phyloP scores from a whole-genome alignment of 2,329 filamentous ascomycete genomes.

The Fusarium drepaniforme region DNA sequence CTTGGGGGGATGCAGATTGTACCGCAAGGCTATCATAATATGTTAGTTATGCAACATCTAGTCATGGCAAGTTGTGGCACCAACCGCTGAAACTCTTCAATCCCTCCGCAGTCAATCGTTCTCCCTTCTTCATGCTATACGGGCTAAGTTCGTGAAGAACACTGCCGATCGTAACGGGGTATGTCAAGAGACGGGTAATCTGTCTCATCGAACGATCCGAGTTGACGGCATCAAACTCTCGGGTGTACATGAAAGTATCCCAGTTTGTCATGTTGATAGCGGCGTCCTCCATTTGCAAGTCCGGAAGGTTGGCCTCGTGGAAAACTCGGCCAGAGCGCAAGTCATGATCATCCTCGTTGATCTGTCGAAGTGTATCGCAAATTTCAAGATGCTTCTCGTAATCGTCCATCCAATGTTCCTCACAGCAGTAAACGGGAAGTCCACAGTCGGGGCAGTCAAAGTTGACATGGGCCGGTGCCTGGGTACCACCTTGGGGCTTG shows the following conservation, averaged over 20 bases:
- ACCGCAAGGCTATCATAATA: conserved; percentile 77
- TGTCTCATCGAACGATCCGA: conserved; percentile 92
- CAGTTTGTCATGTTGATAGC: conserved; percentile 98
- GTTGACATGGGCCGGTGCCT: conserved; percentile 83
- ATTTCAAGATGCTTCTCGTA: conserved; percentile 94
- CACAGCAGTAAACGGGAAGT: conserved; percentile 91
- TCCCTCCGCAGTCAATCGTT: conserved; percentile 86
- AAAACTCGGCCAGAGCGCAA: conserved; percentile 91
- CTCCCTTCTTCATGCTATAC: conserved; percentile 82
- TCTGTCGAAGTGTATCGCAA: conserved; percentile 90
- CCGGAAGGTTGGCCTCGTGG: conserved; percentile 92
- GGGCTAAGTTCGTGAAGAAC: conserved; percentile 95
- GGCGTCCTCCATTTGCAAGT: conserved; percentile 89
- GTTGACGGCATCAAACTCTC: conserved; percentile 92
- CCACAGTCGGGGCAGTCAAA: conserved; percentile 98
- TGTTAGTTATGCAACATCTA: conserved; percentile 3
- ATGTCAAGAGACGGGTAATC: conserved; percentile 92
- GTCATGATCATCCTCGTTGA: conserved; percentile 99
- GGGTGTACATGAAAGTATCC: conserved; percentile 96
- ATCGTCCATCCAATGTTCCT: conserved; percentile 95
- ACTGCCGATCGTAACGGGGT: conserved; percentile 91
- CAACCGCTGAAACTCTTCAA: conserved; percentile 93
- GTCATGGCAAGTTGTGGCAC: conserved; percentile 46
- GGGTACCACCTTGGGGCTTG: conserved; percentile 65
- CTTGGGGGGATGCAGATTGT: conserved; percentile 90